Percentiles rank a stretch among this genome's conserved stretches.
Evolutionary conservation across 768 basidiomycete genomes (phyloP).

Genomic region (Boletus eberwhitei): DNA sequence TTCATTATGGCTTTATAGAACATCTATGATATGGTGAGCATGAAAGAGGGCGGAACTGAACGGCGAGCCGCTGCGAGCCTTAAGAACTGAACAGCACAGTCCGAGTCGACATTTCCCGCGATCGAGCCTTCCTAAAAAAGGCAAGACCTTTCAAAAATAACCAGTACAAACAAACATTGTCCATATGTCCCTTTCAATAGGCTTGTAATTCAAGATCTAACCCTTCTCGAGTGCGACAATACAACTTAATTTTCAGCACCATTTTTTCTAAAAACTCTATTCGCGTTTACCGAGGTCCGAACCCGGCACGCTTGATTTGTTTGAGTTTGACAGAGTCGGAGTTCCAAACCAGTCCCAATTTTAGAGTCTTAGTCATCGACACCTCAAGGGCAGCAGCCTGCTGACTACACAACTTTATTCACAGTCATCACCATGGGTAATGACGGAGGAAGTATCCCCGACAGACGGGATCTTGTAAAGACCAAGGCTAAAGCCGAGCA

Average conservation of each 20-base stretch:
- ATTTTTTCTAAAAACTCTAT: not conserved
- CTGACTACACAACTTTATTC: not conserved
- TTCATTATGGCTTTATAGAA: constrained; percentile 34
- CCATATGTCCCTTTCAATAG: not conserved
- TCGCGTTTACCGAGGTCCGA: no score
- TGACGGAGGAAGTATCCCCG: constrained; percentile 87
- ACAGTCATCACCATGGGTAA: constrained; percentile 60
- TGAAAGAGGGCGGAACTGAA: constrained; percentile 14
- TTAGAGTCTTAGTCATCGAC: constrained; percentile 1
- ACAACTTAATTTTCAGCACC: not conserved
- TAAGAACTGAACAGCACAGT: not conserved
- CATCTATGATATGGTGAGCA: constrained; percentile 23
- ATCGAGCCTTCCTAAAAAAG: constrained; percentile 7
- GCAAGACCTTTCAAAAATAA: constrained; percentile 24
- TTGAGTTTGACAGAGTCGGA: constrained; percentile 2
- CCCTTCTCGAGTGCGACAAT: not conserved
- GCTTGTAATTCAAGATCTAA: not conserved
- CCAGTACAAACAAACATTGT: constrained; percentile 20
- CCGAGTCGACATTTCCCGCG: constrained; percentile 4
- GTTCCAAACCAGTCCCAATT: not conserved
- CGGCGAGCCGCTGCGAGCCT: constrained; percentile 4
- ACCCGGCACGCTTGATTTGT: not conserved
- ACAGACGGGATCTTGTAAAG: constrained; percentile 74
- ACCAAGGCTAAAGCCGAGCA: constrained; percentile 79
- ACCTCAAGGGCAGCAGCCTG: not conserved